Conservation (phyloP, 1,284 basidiomycete genomes). For the Golubevia pallescens region DNA sequence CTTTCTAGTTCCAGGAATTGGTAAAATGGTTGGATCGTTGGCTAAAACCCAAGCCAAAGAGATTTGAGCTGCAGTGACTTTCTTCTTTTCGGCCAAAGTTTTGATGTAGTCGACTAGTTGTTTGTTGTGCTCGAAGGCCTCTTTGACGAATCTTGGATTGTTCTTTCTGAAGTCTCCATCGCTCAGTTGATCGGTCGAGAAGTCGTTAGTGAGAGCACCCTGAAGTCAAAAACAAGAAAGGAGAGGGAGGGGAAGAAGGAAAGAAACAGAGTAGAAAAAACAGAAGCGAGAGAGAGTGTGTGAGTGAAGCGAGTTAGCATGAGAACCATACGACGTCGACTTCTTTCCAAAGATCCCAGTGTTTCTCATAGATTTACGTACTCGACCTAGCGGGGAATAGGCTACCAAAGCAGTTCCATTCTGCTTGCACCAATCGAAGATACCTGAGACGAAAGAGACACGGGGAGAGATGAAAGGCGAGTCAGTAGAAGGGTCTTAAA, state of each 20-base stretch:
- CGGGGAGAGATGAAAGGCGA: too few species aligned
- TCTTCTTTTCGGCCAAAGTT: not conserved
- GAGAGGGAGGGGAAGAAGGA: not conserved
- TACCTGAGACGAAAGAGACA: too few species aligned
- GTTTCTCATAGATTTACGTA: too few species aligned
- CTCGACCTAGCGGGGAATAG: slow-evolving; percentile 33
- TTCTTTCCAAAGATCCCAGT: too few species aligned
- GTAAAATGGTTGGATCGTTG: not conserved
- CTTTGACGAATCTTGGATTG: slow-evolving; percentile 34
- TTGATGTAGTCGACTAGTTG: not conserved
- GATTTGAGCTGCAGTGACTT: not conserved
- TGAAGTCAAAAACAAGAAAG: slow-evolving; percentile 1
- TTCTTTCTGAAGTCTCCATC: slow-evolving; percentile 30
- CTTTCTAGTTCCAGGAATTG: slow-evolving; percentile 7
- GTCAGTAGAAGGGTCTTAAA: too few species aligned
- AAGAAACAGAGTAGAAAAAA: not conserved
- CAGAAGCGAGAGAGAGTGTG: too few species aligned
- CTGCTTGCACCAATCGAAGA: slow-evolving; percentile 24
- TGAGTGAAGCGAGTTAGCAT: too few species aligned
- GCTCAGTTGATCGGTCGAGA: slow-evolving; percentile 24
- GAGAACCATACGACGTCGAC: too few species aligned
- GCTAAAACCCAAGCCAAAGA: not conserved
- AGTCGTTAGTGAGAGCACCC: slow-evolving; percentile 35
- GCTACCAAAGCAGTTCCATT: slow-evolving; percentile 2
- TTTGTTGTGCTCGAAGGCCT: slow-evolving; percentile 17